Percentiles rank a stretch among this genome's conserved stretches.
These are phyloP conservation scores for Pseudogymnoascus sp. DNA, from an alignment of 2,329 filamentous ascomycete genomes.

Conservation along the genomic window DNA sequence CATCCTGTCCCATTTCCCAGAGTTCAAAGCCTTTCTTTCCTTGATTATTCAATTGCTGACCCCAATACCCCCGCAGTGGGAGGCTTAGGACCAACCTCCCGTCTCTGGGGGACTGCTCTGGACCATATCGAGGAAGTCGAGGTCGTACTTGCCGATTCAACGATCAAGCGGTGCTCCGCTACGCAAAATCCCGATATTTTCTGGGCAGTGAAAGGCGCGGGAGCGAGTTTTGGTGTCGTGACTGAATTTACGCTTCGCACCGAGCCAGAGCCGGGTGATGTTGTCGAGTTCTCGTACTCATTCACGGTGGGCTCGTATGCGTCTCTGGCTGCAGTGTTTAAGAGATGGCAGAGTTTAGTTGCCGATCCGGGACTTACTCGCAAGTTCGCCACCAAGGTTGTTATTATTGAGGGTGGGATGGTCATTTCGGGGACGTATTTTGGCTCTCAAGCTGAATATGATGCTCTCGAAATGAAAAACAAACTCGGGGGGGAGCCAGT, in stretches of 20 bases:
- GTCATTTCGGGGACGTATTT: slow-evolving; percentile 56
- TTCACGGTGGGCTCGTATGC: slow-evolving; percentile 42
- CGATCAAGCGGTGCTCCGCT: slow-evolving; percentile 22
- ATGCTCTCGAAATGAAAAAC: slow-evolving; percentile 41
- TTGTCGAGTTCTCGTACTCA: slow-evolving; percentile 52
- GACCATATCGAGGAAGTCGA: slow-evolving; percentile 42
- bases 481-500: slow-evolving; percentile 37
- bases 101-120: slow-evolving; percentile 43
- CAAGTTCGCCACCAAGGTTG: slow-evolving; percentile 51
- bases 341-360: slow-evolving; percentile 51
- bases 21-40: background rate
- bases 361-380: slow-evolving; percentile 48
- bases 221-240: slow-evolving; percentile 31
- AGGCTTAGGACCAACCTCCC: slow-evolving; percentile 35
- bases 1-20: slow-evolving; percentile 31
- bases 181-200: slow-evolving; percentile 26
- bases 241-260: slow-evolving; percentile 35
- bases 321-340: slow-evolving; percentile 43
- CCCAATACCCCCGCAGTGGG: slow-evolving; percentile 29
- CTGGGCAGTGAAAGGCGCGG: slow-evolving; percentile 29
- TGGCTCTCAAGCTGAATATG: slow-evolving; percentile 49
- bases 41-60: slow-evolving; percentile 17
- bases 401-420: slow-evolving; percentile 45
- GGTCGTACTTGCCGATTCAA: slow-evolving; percentile 35
- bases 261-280: slow-evolving; percentile 45